Conservation (phyloP, 192 early-diverging fungal species). For the Backusella australiensis region DNA sequence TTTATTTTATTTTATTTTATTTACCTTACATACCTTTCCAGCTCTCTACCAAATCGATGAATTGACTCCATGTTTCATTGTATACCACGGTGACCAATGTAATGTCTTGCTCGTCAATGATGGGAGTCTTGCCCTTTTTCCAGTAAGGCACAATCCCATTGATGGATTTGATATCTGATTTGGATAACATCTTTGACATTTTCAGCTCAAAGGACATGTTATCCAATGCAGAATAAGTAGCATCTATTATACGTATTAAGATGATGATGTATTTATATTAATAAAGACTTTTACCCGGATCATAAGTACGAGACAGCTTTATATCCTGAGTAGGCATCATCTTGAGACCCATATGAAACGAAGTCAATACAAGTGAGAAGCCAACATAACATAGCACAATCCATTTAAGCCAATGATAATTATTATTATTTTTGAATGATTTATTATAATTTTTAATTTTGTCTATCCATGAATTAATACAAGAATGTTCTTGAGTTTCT, state of each 20-base stretch:
- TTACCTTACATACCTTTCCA: constrained; percentile 44
- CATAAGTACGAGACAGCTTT: constrained; percentile 22
- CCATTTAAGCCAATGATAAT: background rate
- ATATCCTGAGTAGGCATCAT: background rate
- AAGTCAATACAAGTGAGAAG: background rate
- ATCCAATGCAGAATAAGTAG: constrained; percentile 23
- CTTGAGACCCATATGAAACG: background rate
- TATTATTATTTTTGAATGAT: background rate
- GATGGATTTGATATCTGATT: constrained; percentile 2
- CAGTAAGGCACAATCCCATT: constrained; percentile 33
- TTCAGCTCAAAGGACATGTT: constrained; percentile 24
- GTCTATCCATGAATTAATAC: background rate
- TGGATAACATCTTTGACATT: constrained; percentile 34
- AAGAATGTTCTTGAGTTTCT: background rate
- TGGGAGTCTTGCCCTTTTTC: constrained; percentile 26
- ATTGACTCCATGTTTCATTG: constrained; percentile 36
- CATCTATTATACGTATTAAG: background rate
- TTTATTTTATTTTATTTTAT: background rate
- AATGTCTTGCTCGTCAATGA: constrained; percentile 27
- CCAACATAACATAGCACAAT: background rate
- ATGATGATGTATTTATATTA: background rate
- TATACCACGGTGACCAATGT: constrained; percentile 45
- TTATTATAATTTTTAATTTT: background rate
- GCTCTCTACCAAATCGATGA: constrained; percentile 41
- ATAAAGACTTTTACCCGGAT: constrained; percentile 14